Conservation (phyloP, 2,329 filamentous ascomycete genomes). For the Paramyrothecium roridum region DNA sequence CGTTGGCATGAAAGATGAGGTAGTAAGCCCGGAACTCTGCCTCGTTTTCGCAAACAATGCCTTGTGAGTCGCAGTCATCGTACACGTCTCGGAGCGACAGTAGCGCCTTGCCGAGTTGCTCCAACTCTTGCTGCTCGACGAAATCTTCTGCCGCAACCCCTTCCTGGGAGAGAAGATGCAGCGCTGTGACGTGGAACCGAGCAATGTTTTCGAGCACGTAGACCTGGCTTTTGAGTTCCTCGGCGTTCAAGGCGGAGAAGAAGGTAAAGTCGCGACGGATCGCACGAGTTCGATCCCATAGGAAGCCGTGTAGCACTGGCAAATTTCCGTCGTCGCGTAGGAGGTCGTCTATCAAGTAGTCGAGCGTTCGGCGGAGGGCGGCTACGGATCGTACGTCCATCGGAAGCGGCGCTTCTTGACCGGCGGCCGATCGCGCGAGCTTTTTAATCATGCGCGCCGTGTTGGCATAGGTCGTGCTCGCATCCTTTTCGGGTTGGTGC, state of each 20-base stretch:
- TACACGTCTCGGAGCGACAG: slow-evolving; percentile 65
- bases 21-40: slow-evolving; percentile 65
- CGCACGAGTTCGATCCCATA: slow-evolving; percentile 67
- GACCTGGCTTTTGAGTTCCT: slow-evolving; percentile 57
- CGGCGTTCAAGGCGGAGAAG: slow-evolving; percentile 55
- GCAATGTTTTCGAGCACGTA: slow-evolving; percentile 65
- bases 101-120: slow-evolving; percentile 64
- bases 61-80: slow-evolving; percentile 59
- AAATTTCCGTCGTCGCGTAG: slow-evolving; percentile 54
- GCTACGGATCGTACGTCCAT: slow-evolving; percentile 64
- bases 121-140: slow-evolving; percentile 64
- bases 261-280: slow-evolving; percentile 68
- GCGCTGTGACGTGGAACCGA: slow-evolving; percentile 62
- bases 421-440: slow-evolving; percentile 64
- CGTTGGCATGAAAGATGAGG: slow-evolving; percentile 58
- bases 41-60: slow-evolving; percentile 58
- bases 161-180: slow-evolving; percentile 59
- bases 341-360: slow-evolving; percentile 61
- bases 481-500: slow-evolving; percentile 51
- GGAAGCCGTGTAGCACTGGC: slow-evolving; percentile 55
- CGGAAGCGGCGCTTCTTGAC: slow-evolving; percentile 63
- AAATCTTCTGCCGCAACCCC: slow-evolving; percentile 58
- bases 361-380: slow-evolving; percentile 55
- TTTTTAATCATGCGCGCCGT: slow-evolving; percentile 62
- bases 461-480: slow-evolving; percentile 40